Base-by-base conservation (phyloP, 805 yeast genomes). In the Pachysolen tannophilus region DNA sequence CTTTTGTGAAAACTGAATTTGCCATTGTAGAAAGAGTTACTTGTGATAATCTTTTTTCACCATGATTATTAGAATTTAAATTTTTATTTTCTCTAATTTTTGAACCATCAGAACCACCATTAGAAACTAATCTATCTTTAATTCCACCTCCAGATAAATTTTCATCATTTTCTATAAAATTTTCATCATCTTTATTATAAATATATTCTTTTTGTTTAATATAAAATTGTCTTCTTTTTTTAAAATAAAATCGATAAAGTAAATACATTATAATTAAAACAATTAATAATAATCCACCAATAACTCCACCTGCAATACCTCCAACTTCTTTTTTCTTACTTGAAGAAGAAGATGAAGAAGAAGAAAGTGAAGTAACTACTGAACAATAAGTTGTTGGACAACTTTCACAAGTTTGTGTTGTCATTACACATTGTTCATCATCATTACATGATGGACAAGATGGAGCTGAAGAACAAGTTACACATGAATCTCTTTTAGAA, bases 301-400 rank as follows among this genome's bases (percentile, higher is more conserved):
- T 69, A 1, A 78, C 77, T 18, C 87, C 88, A 16, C 87, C 90
- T 0, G 79, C 82, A 15, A 80, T 68, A 6, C 78, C 84, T 5
- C 85, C 80, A 14, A 65, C 28, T 14, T 27, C 27, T 13, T 28
- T 33, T 10, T 36, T 26, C 11, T 41, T 14, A 3, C 48, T 41
- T 5, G 50, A 34, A 15, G 38, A 30, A 2, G 52, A 42, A 4
- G 40, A 28, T 2, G 50, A 34, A 1, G 40, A 11, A 6, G 44
- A 17, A 5, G 42, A 14, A 2, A 46, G 37, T 2, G 50, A 35
- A 2, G 53, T 37, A 10, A 51, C 39, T 36, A 58, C 56, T 3
- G 59, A 49, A 52, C 86, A 80, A 42, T 65, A 65, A 1, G 73
- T 67, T 6, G 53, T 50, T 0, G 88, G 73, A 51, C 90, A 82